Base-by-base conservation (phyloP, 2,329 filamentous ascomycete species). In the Ceratocystis cubensis region DNA sequence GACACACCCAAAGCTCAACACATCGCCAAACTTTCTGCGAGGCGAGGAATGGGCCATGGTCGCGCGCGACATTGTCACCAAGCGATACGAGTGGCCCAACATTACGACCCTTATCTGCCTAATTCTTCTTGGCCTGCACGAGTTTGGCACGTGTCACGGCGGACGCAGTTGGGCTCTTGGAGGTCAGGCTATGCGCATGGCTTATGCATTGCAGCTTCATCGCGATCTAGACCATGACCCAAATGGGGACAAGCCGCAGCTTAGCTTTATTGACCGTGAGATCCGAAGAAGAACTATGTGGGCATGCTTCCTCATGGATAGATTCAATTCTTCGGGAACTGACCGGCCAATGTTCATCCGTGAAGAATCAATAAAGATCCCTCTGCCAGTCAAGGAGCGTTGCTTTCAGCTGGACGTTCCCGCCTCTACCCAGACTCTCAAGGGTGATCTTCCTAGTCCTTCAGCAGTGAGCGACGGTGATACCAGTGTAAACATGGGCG, bases 261-360 rank as follows among this genome's bases (percentile, higher is more conserved):
- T 94, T 64, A 96, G 91, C 73, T 94, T 94, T 71, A 91, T 92
- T 17, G 94, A 97, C 74, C 87, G 91, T 33, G 94, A 99, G 74
- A 96, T 97, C 65, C 84, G 94, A 68, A 81, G 94, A 70, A 84
- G 94, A 66, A 94, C 91, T 1, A 97, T 99, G 93, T 99, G 94
- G 94, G 89, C 92, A 13, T 97, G 93, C 73, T 96, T 96, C 72
- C 76, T 96, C 66, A 96, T 97, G 92, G 94, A 99, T 74, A 86
- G 93, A 0, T 96, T 96, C 79, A 96, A 95, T 75, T 96, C 93
- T 0, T 96, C 92, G 1, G 93, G 94, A 1, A 95, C 91, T 1
- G 92, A 96, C 72, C 83, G 93, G 46, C 94, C 94, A 22, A 89
- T 91, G 65, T 96, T 96, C 71, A 88, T 96, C 65, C 88, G 89